Percentiles rank a stretch among this genome's conserved stretches.
phyloP scores from a whole-genome alignment of 305 asterid species.

The Lippia alba region DNA sequence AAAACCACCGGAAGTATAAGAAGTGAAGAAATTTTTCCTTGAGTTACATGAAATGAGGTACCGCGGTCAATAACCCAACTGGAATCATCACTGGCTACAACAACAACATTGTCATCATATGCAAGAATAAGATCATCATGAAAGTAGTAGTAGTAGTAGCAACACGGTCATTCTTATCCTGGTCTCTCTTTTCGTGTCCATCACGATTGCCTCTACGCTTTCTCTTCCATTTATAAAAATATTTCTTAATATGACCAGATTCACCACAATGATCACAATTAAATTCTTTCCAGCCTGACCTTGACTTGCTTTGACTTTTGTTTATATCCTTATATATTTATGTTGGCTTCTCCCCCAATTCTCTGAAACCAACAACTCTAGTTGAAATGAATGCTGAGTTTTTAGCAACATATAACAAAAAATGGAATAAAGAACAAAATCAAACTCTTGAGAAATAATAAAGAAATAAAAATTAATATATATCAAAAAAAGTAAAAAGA shows the following conservation, averaged over 20 bases:
- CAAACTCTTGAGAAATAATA: too few relatives aligned
- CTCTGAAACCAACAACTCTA: background rate
- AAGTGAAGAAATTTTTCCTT: too few relatives aligned
- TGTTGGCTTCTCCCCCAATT: background rate
- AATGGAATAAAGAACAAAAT: too few relatives aligned
- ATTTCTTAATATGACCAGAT: background rate
- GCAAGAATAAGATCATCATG: too few relatives aligned
- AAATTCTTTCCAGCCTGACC: background rate
- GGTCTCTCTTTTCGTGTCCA: too few relatives aligned
- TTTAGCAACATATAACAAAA: too few relatives aligned
- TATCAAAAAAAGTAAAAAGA: too few relatives aligned
- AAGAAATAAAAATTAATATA: too few relatives aligned
- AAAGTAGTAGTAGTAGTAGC: background rate
- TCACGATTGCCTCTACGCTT: background rate
- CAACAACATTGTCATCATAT: background rate
- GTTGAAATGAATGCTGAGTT: background rate
- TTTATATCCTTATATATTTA: background rate
- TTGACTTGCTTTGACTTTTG: background rate
- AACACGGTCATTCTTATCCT: slow-evolving; percentile 7
- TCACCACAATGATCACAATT: background rate
- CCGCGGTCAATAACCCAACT: too few relatives aligned
- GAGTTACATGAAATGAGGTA: too few relatives aligned
- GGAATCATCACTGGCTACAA: too few relatives aligned
- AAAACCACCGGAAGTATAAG: too few relatives aligned
- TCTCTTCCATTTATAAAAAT: background rate